phyloP scores from a whole-genome alignment of 1,284 basidiomycete species.

The Apiotrichum mycotoxinovorans region DNA sequence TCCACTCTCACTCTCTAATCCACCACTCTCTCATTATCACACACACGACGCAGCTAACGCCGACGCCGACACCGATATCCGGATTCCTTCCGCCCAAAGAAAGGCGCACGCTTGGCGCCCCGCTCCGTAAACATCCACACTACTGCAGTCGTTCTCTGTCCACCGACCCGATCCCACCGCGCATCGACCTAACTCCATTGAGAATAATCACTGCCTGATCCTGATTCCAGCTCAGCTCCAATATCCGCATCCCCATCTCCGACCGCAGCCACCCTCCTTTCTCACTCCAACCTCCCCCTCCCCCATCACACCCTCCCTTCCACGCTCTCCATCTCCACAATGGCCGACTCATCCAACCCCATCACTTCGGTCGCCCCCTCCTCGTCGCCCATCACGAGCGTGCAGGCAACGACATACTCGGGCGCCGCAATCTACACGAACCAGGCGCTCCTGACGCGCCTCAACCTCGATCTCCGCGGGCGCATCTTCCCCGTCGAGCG shows the following conservation, averaged over 20 bases:
- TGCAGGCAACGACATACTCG: constrained; percentile 54
- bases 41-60: too few relatives aligned
- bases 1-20: too few relatives aligned
- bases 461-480: constrained; percentile 89
- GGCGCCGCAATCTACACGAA: constrained; percentile 32
- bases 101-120: too few relatives aligned
- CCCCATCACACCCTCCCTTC: background rate
- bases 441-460: constrained; percentile 69
- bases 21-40: too few relatives aligned
- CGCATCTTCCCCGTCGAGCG: constrained; percentile 90
- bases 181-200: too few relatives aligned
- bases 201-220: too few relatives aligned
- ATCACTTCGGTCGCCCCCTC: constrained; percentile 56
- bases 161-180: too few relatives aligned
- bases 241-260: background rate
- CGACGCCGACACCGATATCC: too few relatives aligned
- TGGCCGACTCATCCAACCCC: constrained; percentile 45
- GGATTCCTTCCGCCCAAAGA: too few relatives aligned
- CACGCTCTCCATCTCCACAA: constrained; percentile 9
- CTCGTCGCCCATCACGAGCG: constrained; percentile 71
- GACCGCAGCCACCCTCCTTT: background rate
- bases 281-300: too few relatives aligned
- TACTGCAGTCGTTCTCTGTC: too few relatives aligned
- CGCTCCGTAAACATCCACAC: too few relatives aligned
- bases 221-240: background rate